Percentiles rank a stretch among this genome's conserved stretches.
phyloP scores from a whole-genome alignment of 805 yeast species.

The Danielozyma ontarioensis region DNA sequence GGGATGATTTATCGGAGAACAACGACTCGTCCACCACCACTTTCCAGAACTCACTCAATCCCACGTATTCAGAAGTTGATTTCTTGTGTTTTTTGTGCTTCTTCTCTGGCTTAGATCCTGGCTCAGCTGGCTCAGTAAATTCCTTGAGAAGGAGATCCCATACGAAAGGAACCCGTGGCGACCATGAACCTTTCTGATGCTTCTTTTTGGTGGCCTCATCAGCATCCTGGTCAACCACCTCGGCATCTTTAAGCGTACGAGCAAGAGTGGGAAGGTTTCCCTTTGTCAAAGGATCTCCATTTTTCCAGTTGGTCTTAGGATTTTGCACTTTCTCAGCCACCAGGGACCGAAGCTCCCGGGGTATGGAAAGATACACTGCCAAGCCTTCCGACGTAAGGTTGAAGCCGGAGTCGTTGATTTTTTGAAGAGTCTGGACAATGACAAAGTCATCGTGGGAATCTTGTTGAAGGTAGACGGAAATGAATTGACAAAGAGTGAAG shows the following conservation, averaged over 20 bases:
- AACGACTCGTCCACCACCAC: slow-evolving; percentile 73
- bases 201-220: slow-evolving; percentile 28
- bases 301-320: slow-evolving; percentile 50
- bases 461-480: slow-evolving; percentile 10
- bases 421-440: slow-evolving; percentile 29
- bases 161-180: slow-evolving; percentile 68
- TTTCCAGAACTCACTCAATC: slow-evolving; percentile 67
- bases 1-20: slow-evolving; percentile 71
- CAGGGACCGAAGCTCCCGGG: slow-evolving; percentile 18
- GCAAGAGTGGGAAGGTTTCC: slow-evolving; percentile 61
- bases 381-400: slow-evolving; percentile 74
- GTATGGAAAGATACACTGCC: slow-evolving; percentile 59
- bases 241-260: slow-evolving; percentile 59
- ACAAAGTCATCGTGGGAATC: slow-evolving; percentile 11
- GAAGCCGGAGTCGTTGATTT: slow-evolving; percentile 49
- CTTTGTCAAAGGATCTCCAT: slow-evolving; percentile 66
- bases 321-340: slow-evolving; percentile 6
- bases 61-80: slow-evolving; percentile 14
- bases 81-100: slow-evolving; percentile 8
- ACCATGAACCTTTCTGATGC: slow-evolving; percentile 66
- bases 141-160: slow-evolving; percentile 60
- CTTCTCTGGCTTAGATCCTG: slow-evolving; percentile 14
- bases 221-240: slow-evolving; percentile 31
- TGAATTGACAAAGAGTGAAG: slow-evolving; percentile 59
- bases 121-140: slow-evolving; percentile 18